Percentiles rank a stretch among this genome's conserved stretches.
These are phyloP conservation scores for Capsicum pubescens DNA, from an alignment of 257 asterid species.

Conservation along the genomic window DNA sequence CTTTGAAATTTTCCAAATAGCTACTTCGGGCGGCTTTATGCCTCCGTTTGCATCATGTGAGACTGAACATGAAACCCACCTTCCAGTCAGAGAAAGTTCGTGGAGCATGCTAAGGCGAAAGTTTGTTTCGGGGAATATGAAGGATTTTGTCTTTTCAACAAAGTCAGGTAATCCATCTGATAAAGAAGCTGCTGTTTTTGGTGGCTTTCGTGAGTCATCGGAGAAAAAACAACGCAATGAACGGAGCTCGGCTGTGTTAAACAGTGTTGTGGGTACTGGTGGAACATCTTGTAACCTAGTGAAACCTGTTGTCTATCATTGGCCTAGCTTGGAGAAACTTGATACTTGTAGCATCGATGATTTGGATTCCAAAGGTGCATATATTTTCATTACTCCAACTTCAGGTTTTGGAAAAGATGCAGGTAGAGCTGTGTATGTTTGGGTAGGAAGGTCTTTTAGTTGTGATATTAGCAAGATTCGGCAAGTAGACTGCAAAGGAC, in stretches of 20 bases:
- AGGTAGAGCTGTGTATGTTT: too few species aligned
- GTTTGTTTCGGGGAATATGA: conserved; percentile 47
- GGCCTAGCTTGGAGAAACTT: too few species aligned
- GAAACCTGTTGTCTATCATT: too few species aligned
- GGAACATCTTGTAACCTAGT: too few species aligned
- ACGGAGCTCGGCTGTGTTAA: neutral
- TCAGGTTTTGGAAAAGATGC: too few species aligned
- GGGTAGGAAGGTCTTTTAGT: too few species aligned
- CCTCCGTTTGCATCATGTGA: conserved; percentile 53
- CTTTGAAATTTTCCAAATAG: conserved; percentile 52
- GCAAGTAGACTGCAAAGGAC: too few species aligned
- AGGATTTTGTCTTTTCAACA: conserved; percentile 46
- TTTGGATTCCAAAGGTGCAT: too few species aligned
- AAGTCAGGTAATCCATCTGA: conserved; percentile 39
- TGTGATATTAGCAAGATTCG: too few species aligned
- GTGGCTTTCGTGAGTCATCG: conserved; percentile 27
- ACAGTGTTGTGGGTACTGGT: too few species aligned
- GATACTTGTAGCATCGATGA: too few species aligned
- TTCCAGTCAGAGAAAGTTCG: conserved; percentile 52
- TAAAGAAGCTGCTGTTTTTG: conserved; percentile 27
- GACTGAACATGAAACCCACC: conserved; percentile 47
- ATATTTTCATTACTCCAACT: too few species aligned
- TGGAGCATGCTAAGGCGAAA: conserved; percentile 52
- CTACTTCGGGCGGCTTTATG: conserved; percentile 52
- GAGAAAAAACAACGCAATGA: conserved; percentile 32